Conservation (phyloP, 768 basidiomycete species). For the Termitomyces sp. region DNA sequence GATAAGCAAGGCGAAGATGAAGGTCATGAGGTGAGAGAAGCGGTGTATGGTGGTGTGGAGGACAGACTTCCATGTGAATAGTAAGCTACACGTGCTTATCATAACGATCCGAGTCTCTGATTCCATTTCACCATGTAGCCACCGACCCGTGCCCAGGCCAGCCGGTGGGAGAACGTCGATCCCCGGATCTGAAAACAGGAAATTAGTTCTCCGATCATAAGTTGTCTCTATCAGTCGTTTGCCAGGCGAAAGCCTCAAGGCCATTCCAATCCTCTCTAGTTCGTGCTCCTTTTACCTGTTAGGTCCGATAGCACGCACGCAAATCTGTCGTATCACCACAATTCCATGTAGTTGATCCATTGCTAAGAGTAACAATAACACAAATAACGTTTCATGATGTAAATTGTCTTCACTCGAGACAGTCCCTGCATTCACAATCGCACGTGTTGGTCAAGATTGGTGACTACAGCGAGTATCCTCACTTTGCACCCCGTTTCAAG, state of each 20-base stretch:
- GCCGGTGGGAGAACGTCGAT: constrained; percentile 5
- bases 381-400: neutral
- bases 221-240: neutral
- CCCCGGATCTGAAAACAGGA: neutral
- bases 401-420: neutral
- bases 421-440: neutral
- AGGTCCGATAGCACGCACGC: too few species aligned
- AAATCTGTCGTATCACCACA: neutral
- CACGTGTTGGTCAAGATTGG: neutral
- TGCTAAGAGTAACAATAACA: neutral
- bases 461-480: neutral
- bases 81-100: neutral
- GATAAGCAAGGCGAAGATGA: constrained; percentile 15
- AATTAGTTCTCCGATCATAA: neutral
- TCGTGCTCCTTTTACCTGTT: neutral
- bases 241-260: neutral
- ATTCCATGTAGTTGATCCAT: neutral
- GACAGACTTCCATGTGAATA: constrained; percentile 2
- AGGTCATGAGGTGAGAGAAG: constrained; percentile 10
- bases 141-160: constrained; percentile 15
- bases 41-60: constrained; percentile 14
- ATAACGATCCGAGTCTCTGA: neutral
- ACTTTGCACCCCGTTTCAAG: neutral
- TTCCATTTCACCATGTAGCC: constrained; percentile 10
- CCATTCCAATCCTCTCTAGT: neutral